Evolutionary conservation across 129 eudicot species (phyloP).

Genomic region (Lactuca saligna): DNA sequence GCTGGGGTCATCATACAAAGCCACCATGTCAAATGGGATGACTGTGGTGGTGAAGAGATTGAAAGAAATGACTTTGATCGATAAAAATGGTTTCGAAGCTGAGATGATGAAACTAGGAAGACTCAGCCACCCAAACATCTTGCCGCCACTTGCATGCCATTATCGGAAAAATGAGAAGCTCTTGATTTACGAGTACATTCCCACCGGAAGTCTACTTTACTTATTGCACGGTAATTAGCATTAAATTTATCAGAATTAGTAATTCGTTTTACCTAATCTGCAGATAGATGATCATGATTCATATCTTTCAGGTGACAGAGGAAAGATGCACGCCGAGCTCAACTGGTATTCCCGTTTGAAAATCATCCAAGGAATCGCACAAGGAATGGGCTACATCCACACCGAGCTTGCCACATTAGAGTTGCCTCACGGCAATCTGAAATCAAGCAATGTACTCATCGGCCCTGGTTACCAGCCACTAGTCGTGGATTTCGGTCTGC

Average conservation of each 20-base stretch:
- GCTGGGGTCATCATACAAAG: constrained; percentile 81
- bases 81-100: constrained; percentile 60
- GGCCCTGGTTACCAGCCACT: constrained; percentile 49
- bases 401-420: constrained; percentile 40
- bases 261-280: neutral
- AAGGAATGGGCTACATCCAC: constrained; percentile 60
- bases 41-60: constrained; percentile 71
- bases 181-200: constrained; percentile 56
- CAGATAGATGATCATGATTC: neutral
- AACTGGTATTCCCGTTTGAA: constrained; percentile 62
- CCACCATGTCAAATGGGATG: constrained; percentile 52
- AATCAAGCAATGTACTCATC: constrained; percentile 77
- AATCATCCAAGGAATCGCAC: constrained; percentile 63
- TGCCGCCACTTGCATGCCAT: constrained; percentile 75
- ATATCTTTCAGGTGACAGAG: constrained; percentile 55
- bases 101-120: constrained; percentile 55
- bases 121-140: constrained; percentile 59
- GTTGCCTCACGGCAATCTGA: constrained; percentile 82
- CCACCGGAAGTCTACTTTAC: constrained; percentile 64
- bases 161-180: constrained; percentile 75
- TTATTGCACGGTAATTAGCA: constrained; percentile 53
- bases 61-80: constrained; percentile 47
- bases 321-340: constrained; percentile 46
- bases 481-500: constrained; percentile 58
- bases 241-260: neutral